Evolutionary conservation across 1,284 basidiomycete genomes (phyloP), one percentile per base, ranked within the genome.

Genomic region (Microbotryomycetes sp.): DNA sequence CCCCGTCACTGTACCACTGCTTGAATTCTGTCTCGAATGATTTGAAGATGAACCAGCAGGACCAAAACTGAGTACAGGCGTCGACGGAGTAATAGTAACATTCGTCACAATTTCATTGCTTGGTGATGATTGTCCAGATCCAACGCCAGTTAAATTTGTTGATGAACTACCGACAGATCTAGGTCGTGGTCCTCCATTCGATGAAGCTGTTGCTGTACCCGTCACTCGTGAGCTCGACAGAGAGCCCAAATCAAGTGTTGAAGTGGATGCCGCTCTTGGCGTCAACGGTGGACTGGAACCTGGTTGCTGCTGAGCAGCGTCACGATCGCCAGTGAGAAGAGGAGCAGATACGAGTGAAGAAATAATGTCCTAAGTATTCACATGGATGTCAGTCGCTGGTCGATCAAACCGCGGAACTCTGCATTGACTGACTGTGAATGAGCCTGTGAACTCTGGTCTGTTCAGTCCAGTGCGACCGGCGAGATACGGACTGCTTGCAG

Each of bases 351-450:
- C 25, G 19, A 16, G n/a, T 29, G 25, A 30, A 52, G 25, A 29
- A 52, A 6, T 12, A 3, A 16, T 30, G n/a, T 19, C 9, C 50
- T 52, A n/a, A n/a, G n/a, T 52, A 25, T 16, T 14, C n/a, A 14
- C 30, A 25, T 19, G 22, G 30, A 52, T n/a, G 30, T 19, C 25
- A 29, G 15, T 25, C 50, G n/a, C 22, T 3, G 12, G 26, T 52
- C 9, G 25, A 28, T 12, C n/a, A 15, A 25, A 52, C n/a, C n/a
- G 50, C n/a, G 47, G 28, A 49, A 12, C 23, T 49, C 47, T 22
- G 31, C 26, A 23, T 28, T 61, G 31, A 42, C 62, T 57, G 50
- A 62, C 64, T 53, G 50, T 55, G 56, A 45, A 46, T 28, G 46
- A 51, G 26, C 32, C 30, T 5, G 23, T 42, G 28, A 49, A 25